phyloP scores from a whole-genome alignment of 129 eudicot genomes.

The Pulicaria dysenterica region DNA sequence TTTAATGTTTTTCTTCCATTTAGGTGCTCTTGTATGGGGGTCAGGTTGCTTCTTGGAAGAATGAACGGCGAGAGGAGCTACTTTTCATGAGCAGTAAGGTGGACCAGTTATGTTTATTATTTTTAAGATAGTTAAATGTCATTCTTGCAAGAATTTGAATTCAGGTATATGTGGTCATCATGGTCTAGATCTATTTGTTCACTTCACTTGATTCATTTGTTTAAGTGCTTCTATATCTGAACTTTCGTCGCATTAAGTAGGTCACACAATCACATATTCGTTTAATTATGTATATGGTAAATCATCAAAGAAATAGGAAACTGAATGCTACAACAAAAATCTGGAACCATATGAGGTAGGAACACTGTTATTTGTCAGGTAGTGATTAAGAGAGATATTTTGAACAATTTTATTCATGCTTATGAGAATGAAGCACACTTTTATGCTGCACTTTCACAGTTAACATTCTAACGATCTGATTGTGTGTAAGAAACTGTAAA shows the following conservation, averaged over 20 bases:
- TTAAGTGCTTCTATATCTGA: background rate
- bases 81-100: conserved; percentile 83
- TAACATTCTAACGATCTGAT: background rate
- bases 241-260: background rate
- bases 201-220: conserved; percentile 1
- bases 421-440: conserved; percentile 1
- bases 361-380: background rate
- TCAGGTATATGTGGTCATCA: no score
- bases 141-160: background rate
- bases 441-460: background rate
- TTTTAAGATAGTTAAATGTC: background rate
- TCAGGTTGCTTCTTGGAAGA: conserved; percentile 89
- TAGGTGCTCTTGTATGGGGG: conserved; percentile 84
- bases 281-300: conserved; percentile 10
- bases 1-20: background rate
- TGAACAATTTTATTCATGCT: background rate
- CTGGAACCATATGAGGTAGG: background rate
- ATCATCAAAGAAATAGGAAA: background rate
- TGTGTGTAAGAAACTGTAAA: background rate
- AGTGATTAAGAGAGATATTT: background rate
- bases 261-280: background rate
- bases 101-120: conserved; percentile 19
- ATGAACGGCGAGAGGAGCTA: conserved; percentile 74
- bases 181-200: background rate
- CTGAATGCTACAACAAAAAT: background rate